phyloP scores from a whole-genome alignment of 2,329 filamentous ascomycete species.

The Aspergillus sp. region DNA sequence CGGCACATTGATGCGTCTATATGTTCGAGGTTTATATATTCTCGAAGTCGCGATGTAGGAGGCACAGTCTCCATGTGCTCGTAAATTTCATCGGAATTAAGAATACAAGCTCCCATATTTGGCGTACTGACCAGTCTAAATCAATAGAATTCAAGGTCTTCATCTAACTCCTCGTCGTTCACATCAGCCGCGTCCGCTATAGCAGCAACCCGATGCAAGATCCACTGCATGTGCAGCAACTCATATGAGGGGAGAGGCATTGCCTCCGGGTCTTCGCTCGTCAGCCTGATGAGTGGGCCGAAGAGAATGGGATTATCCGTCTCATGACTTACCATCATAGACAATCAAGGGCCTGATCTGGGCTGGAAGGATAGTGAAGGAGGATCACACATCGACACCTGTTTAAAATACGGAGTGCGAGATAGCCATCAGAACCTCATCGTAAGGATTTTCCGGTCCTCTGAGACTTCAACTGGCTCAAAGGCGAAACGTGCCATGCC shows the following conservation, averaged over 20 bases:
- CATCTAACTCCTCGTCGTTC: not conserved
- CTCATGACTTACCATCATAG: not conserved
- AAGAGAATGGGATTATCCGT: not conserved
- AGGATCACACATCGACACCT: not conserved
- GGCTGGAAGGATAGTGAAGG: not conserved
- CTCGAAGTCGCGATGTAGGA: no score
- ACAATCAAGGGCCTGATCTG: not conserved
- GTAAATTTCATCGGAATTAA: no score
- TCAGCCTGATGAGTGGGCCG: not conserved
- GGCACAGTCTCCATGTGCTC: no score
- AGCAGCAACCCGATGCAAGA: not conserved
- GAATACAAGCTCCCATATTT: no score
- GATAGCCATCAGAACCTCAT: conserved; percentile 4
- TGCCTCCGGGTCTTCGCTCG: conserved; percentile 1
- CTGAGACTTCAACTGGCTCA: not conserved
- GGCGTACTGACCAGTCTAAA: no score
- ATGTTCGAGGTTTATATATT: no score
- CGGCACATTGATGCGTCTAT: no score
- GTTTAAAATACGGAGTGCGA: not conserved
- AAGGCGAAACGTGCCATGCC: conserved; percentile 2
- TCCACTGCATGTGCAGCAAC: not conserved
- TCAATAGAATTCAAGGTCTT: no score
- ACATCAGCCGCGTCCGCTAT: not conserved
- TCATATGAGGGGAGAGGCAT: conserved; percentile 2
- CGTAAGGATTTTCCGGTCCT: conserved; percentile 1